phyloP scores from a whole-genome alignment of 768 basidiomycete species.

The Fibroporia radiculosa region DNA sequence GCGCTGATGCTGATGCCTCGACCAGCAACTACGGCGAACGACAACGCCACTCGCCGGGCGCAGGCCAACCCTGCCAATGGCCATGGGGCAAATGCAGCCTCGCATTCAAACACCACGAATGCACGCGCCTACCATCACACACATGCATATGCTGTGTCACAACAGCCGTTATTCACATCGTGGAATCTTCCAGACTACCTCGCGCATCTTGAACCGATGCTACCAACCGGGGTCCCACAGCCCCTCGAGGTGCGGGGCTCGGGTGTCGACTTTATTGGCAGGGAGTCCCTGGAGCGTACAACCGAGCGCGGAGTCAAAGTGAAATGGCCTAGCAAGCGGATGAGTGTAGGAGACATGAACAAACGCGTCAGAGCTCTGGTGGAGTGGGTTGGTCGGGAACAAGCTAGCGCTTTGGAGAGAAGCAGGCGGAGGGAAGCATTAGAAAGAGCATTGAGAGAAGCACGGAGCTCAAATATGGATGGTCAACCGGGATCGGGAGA shows the following conservation, averaged over 20 bases:
- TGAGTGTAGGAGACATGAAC: slow-evolving; percentile 96
- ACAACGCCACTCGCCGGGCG: slow-evolving; percentile 43
- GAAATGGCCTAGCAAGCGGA: slow-evolving; percentile 89
- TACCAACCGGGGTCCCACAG: slow-evolving; percentile 69
- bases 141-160: slow-evolving; percentile 72
- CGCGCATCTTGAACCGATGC: slow-evolving; percentile 73
- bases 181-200: slow-evolving; percentile 95
- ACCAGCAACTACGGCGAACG: slow-evolving; percentile 28
- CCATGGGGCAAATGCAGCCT: slow-evolving; percentile 21
- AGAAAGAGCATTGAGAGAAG: slow-evolving; percentile 40
- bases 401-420: slow-evolving; percentile 68
- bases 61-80: slow-evolving; percentile 31
- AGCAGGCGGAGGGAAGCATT: slow-evolving; percentile 61
- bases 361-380: slow-evolving; percentile 86
- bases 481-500: neutral
- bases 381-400: slow-evolving; percentile 91
- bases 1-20: slow-evolving; percentile 6
- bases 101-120: slow-evolving; percentile 24
- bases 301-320: slow-evolving; percentile 79
- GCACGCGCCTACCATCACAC: slow-evolving; percentile 65
- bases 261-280: slow-evolving; percentile 33
- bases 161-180: slow-evolving; percentile 71
- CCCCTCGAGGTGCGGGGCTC: slow-evolving; percentile 63
- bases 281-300: slow-evolving; percentile 51
- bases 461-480: slow-evolving; percentile 3